A percentile compares a stretch with the other conserved stretches of the same genome.
Evolutionary conservation across 441 rosid species (phyloP).

Genomic region (Euphorbia neoarborescens): DNA sequence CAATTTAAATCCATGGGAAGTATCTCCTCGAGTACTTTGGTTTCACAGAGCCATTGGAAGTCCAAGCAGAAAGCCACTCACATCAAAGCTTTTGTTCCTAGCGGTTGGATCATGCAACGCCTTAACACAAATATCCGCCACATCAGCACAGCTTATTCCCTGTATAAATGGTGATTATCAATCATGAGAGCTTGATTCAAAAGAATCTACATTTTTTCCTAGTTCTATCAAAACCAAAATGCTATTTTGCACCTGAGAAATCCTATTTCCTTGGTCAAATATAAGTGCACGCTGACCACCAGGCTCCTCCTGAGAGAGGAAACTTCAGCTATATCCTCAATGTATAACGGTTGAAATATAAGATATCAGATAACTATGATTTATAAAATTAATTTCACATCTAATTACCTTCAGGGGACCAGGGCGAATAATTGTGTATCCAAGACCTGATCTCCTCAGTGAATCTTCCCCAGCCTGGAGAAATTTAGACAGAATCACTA

Average conservation of each 20-base stretch:
- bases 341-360: not conserved
- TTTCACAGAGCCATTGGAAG: not conserved
- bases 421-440: slow-evolving; percentile 88
- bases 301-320: slow-evolving; percentile 71
- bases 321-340: slow-evolving; percentile 5
- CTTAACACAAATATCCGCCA: slow-evolving; percentile 92
- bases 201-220: not conserved
- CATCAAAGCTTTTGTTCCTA: slow-evolving; percentile 96
- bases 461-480: slow-evolving; percentile 89
- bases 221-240: not conserved
- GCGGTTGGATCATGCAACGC: slow-evolving; percentile 91
- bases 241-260: slow-evolving; percentile 52
- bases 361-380: not conserved
- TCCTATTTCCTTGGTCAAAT: slow-evolving; percentile 92
- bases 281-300: slow-evolving; percentile 95
- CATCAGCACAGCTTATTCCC: slow-evolving; percentile 95
- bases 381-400: no score
- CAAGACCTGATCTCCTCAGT: slow-evolving; percentile 86
- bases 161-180: slow-evolving; percentile 17
- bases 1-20: slow-evolving; percentile 3
- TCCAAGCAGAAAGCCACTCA: slow-evolving; percentile 29
- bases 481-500: slow-evolving; percentile 8
- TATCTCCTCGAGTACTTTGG: not conserved
- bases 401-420: slow-evolving; percentile 76
- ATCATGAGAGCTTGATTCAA: not conserved